Base-by-base conservation (phyloP, 805 yeast genomes). In the Teunomyces gatunensis region DNA sequence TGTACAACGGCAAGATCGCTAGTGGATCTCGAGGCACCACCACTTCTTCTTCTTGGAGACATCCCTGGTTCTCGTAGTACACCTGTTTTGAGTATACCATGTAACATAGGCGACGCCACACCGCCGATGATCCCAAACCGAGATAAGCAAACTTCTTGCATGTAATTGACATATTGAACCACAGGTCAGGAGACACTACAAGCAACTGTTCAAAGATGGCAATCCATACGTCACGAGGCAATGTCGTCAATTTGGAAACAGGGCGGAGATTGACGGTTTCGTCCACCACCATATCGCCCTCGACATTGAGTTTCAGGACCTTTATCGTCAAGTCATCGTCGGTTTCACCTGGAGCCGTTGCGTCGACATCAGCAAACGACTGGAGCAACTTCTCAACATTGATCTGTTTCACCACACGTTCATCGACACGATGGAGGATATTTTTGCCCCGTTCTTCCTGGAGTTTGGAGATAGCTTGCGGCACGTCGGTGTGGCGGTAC, bases 121-220 rank as follows among this genome's bases (percentile, higher is more conserved):
- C 65, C 3, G 64, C 61, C 1, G 78, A 68, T 12, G 76, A 67
- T 9, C 71, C 71, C 52, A 86, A 79, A n/a, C 87, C 85, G 5
- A 84, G 56, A 46, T 68, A 74, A 4, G 87, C 79, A 44, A 82
- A 60, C 53, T 71, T 75, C 44, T 75, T 73, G 63, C 92, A 86
- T 0, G 85, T 71, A 47, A 81, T 61, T 3, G 87, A 74, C 39
- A 85, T 71, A 41, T 73, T 69, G 39, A 85, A 77, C 87, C 90
- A 87, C 4, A 85, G 71, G 44, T 83, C 84, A 0, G 89, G 82
- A 30, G 79, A 79, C 0, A 47, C 54, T 1, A 65, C 48, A 1
- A 84, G 60, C 15, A 85, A 65, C 1, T 74, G 58, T 33, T 75
- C 75, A 45, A 84, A 66, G 3, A 87, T 72, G 29, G 71, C 65